phyloP scores from a whole-genome alignment of 441 rosid genomes.

The Corymbia citriodora region DNA sequence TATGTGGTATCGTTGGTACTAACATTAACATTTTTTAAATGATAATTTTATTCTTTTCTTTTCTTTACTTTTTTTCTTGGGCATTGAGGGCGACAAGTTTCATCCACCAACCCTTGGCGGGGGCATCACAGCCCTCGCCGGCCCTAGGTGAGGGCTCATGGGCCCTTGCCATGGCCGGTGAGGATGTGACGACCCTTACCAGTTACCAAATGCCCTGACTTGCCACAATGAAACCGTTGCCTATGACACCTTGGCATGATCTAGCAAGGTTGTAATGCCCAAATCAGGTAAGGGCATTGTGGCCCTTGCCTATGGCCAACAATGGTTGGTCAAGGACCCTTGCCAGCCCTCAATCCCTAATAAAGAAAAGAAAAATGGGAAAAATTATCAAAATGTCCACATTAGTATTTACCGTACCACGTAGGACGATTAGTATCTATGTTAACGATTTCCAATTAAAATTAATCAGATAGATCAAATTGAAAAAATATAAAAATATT shows the following conservation, averaged over 20 bases:
- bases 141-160: not conserved
- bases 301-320: not conserved
- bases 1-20: fast-evolving
- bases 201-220: not conserved
- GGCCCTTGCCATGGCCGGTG: not conserved
- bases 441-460: no score
- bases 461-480: no score
- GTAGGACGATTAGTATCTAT: no score
- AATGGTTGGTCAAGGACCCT: not conserved
- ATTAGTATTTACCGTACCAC: fast-evolving
- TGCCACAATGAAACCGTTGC: not conserved
- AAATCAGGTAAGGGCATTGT: not conserved
- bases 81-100: not conserved
- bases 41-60: no score
- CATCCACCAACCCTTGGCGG: not conserved
- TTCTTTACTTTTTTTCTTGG: not conserved
- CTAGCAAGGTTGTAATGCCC: not conserved
- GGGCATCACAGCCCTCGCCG: not conserved
- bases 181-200: not conserved
- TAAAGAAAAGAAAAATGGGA: no score
- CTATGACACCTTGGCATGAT: not conserved
- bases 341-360: not conserved
- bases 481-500: no score
- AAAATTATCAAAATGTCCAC: no score
- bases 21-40: no score